Evolutionary conservation across 2,329 filamentous ascomycete species (phyloP).

Genomic region (Claviceps humidiphila): DNA sequence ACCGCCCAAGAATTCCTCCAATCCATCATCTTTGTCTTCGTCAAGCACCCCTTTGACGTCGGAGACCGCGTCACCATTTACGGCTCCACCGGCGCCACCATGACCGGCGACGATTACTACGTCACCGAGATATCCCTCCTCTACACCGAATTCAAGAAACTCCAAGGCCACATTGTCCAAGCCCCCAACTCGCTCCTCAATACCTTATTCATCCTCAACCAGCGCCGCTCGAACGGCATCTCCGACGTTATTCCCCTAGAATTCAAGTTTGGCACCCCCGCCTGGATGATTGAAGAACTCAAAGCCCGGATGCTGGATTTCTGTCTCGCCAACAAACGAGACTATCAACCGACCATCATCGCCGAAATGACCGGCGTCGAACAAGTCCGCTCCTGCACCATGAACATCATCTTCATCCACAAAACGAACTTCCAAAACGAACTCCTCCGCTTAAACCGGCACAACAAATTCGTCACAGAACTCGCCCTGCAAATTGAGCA

Average conservation of each 20-base stretch:
- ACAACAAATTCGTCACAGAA: conserved; percentile 90
- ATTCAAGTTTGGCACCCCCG: conserved; percentile 78
- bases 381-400: conserved; percentile 70
- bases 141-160: conserved; percentile 97
- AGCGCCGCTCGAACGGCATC: conserved; percentile 75
- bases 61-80: conserved; percentile 88
- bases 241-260: conserved; percentile 75
- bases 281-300: conserved; percentile 70
- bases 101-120: conserved; percentile 85
- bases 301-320: conserved; percentile 73
- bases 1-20: conserved; percentile 92
- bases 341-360: conserved; percentile 75
- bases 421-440: conserved; percentile 97
- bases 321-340: conserved; percentile 72
- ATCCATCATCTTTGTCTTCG: conserved; percentile 87
- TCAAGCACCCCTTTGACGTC: conserved; percentile 95
- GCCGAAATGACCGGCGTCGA: conserved; percentile 71
- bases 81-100: conserved; percentile 67
- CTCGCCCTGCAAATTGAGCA: conserved; percentile 77
- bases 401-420: conserved; percentile 96
- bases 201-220: conserved; percentile 86
- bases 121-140: conserved; percentile 87
- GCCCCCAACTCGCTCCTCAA: conserved; percentile 92
- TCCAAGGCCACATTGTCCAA: conserved; percentile 92
- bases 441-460: conserved; percentile 70